Evolutionary conservation across 2,329 filamentous ascomycete species (phyloP).

Genomic region (Aspergillus sp.): DNA sequence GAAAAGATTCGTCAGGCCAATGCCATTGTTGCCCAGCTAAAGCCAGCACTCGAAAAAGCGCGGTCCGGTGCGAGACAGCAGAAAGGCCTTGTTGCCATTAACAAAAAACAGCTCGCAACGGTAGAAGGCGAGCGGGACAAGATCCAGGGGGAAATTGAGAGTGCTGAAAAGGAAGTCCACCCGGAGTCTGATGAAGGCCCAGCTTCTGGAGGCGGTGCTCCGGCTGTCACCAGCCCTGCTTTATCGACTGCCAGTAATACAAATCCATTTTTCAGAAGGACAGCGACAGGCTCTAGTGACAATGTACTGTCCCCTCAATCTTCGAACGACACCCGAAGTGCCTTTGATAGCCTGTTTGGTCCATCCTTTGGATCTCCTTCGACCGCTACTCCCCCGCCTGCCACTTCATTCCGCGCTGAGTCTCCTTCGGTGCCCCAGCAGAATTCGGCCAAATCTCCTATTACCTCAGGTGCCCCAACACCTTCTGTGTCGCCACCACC

Average conservation of each 20-base stretch:
- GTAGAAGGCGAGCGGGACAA: conserved; percentile 86
- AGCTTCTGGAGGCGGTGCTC: conserved; percentile 33
- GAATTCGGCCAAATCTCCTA: conserved; percentile 38
- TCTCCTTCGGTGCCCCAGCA: conserved; percentile 30
- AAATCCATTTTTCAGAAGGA: conserved; percentile 87
- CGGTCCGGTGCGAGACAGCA: conserved; percentile 89
- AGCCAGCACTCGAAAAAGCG: conserved; percentile 88
- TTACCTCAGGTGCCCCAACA: conserved; percentile 49
- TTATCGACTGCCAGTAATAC: conserved; percentile 64
- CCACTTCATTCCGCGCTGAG: conserved; percentile 58
- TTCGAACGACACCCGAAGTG: conserved; percentile 53
- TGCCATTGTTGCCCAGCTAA: conserved; percentile 74
- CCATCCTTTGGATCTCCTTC: conserved; percentile 54
- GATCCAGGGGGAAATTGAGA: conserved; percentile 70
- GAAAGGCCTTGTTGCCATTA: conserved; percentile 93
- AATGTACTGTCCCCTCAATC: conserved; percentile 45
- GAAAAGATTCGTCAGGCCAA: conserved; percentile 83
- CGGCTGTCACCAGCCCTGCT: conserved; percentile 62
- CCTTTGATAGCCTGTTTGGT: conserved; percentile 85
- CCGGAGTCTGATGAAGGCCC: conserved; percentile 49
- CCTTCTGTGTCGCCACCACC: conserved; percentile 61
- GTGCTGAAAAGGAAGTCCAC: conserved; percentile 58
- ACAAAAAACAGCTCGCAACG: conserved; percentile 93
- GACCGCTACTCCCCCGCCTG: conserved; percentile 43
- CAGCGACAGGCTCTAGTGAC: conserved; percentile 45